Percentiles rank a stretch among this genome's conserved stretches.
These are phyloP conservation scores for Rhynchospora tenuis DNA, from an alignment of 176 grass and related monocot species.

Conservation along the genomic window DNA sequence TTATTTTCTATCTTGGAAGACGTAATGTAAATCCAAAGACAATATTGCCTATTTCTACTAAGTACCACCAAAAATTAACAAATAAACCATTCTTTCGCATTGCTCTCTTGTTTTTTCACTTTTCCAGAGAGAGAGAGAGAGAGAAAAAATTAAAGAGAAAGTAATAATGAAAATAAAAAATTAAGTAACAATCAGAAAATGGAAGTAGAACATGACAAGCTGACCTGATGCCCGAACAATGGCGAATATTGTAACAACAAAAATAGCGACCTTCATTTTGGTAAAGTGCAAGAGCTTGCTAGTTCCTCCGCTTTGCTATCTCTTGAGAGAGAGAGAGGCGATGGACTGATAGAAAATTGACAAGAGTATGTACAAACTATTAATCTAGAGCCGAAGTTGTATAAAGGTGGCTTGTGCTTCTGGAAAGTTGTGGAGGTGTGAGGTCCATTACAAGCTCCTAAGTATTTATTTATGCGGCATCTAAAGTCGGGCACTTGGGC, in stretches of 20 bases:
- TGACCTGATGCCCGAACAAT: slow-evolving; percentile 1
- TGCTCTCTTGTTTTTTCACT: too few species aligned
- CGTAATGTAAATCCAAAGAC: not conserved
- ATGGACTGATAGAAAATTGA: not conserved
- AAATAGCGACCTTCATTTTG: not conserved
- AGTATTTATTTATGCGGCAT: not conserved
- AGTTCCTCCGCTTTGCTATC: not conserved
- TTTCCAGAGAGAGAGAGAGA: too few species aligned
- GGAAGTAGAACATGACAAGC: not conserved
- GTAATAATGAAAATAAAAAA: not conserved
- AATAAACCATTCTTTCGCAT: too few species aligned
- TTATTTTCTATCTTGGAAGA: not conserved
- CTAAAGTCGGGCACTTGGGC: not conserved
- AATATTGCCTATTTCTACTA: not conserved
- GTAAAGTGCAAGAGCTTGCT: not conserved
- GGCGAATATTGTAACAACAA: not conserved
- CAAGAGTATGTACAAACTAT: not conserved
- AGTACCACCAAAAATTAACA: not conserved
- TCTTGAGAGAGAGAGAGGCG: not conserved
- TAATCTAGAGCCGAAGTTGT: too few species aligned
- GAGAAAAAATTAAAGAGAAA: too few species aligned
- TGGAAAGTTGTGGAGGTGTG: not conserved
- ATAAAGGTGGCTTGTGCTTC: not conserved
- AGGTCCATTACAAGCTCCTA: not conserved
- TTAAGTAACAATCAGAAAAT: not conserved